Base-by-base conservation (phyloP, 352 stramenopile species). In the Globisporangium nunn region DNA sequence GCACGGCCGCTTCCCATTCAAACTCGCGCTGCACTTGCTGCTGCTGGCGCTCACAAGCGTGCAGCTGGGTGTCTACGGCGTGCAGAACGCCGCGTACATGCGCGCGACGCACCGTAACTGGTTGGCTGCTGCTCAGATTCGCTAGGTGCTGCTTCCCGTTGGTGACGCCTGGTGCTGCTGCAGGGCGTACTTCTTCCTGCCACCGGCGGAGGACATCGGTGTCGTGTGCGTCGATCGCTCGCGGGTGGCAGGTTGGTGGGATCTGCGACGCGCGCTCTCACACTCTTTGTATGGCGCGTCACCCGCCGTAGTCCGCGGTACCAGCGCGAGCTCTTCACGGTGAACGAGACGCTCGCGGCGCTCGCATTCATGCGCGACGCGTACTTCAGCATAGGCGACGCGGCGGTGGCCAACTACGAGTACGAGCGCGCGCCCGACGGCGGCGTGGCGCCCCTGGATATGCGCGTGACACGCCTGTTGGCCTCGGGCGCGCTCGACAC, bases 131-230 rank as follows among this genome's bases (percentile, higher is more conserved):
- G 23, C 23, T 23, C 23, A 1, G 23, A 23, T 23, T 23, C 23
- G 23, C 23, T 23, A 23, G 23, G 23, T 23, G 23, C 23, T 1
- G 23, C 23, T 23, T 23, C 23, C 23, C 23, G 23, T 23, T 23
- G 23, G 23, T 23, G 23, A 23, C 23, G 23, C 23, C 23, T 23
- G 23, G 23, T 11, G 6, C 14, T 41, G 4, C 37, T 6, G 17
- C 52, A 90, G 80, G 80, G 82, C 80, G 11, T 90, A 85, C 48
- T 92, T 93, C 65, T 94, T 94, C 54, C 67, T 94, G 11, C 85
- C 81, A 18, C 70, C 78, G 29, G 53, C 70, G 28, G 55, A 61
- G 18, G 68, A 84, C 54, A 74, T 82, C n/a, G 77, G 79, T 29
- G 59, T 80, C 50, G 67, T 81, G 66, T 85, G 56, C 47, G 74